Conservation (phyloP, 2,329 filamentous ascomycete genomes). For the Hypocrella siamensis region DNA sequence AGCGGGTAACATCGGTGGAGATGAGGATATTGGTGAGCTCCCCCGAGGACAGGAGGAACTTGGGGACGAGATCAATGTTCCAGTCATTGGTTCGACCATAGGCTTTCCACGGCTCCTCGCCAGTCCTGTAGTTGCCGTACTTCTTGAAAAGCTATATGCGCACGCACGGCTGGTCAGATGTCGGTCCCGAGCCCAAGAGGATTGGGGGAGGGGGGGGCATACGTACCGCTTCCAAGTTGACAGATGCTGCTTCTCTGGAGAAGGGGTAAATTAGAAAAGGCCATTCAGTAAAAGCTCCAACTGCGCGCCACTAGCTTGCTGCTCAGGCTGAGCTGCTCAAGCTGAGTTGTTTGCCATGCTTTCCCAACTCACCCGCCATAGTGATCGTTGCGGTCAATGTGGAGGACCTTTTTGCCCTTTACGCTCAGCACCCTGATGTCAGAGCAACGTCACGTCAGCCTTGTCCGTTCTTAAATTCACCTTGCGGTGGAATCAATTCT, state of each 20-base stretch:
- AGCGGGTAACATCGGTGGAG: conserved; percentile 80
- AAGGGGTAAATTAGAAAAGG: too few species aligned
- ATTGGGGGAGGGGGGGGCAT: conserved; percentile 4
- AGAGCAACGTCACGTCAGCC: conserved; percentile 18
- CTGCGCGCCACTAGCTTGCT: too few species aligned
- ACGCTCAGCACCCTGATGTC: conserved; percentile 66
- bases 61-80: conserved; percentile 98
- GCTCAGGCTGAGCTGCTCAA: conserved; percentile 12
- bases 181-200: too few species aligned
- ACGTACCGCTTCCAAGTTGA: conserved; percentile 85
- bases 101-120: conserved; percentile 93
- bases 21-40: conserved; percentile 98
- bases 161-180: too few species aligned
- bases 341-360: too few species aligned
- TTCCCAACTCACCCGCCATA: conserved; percentile 92
- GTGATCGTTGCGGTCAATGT: conserved; percentile 97
- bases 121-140: conserved; percentile 66
- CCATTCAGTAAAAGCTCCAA: too few species aligned
- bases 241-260: conserved; percentile 84
- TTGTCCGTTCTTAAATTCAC: neutral
- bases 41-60: conserved; percentile 96
- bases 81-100: conserved; percentile 95
- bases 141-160: conserved; percentile 75
- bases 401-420: conserved; percentile 97
- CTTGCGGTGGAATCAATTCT: neutral